Conservation (phyloP, 164 flowering plant species). For the Annona squamosa region DNA sequence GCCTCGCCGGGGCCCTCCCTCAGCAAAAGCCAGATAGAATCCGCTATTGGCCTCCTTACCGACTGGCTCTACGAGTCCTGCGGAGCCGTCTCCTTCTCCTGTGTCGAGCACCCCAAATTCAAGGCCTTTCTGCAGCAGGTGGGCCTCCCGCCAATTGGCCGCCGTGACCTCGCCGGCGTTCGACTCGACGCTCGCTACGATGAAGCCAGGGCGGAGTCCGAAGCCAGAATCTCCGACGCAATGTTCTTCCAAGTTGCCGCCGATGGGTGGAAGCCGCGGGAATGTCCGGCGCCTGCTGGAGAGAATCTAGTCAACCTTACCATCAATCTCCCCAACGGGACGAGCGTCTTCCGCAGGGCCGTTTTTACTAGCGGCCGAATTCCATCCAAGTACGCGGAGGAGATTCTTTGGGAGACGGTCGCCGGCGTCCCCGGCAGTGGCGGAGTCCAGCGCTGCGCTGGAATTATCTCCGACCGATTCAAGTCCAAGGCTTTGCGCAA, state of each 20-base stretch:
- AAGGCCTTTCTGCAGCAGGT: conserved; percentile 71
- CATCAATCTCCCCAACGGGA: conserved; percentile 91
- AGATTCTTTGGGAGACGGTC: conserved; percentile 67
- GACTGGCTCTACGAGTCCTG: conserved; percentile 96
- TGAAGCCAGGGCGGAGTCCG: conserved; percentile 60
- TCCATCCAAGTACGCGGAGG: conserved; percentile 79
- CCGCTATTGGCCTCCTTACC: conserved; percentile 57
- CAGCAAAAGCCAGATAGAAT: conserved; percentile 55
- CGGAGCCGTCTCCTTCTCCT: conserved; percentile 77
- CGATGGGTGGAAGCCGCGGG: conserved; percentile 66
- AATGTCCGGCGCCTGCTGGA: conserved; percentile 20
- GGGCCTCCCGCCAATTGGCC: conserved; percentile 60
- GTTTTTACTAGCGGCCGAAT: conserved; percentile 53
- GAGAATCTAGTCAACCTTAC: conserved; percentile 65
- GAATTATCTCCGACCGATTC: conserved; percentile 76
- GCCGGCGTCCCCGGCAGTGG: conserved; percentile 52
- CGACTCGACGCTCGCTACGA: conserved; percentile 64
- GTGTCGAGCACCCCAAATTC: conserved; percentile 89
- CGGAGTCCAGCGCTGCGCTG: conserved; percentile 57
- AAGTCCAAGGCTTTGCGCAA: conserved; percentile 68
- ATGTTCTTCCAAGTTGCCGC: conserved; percentile 84
- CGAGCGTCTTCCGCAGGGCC: conserved; percentile 70
- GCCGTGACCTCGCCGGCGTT: conserved; percentile 48
- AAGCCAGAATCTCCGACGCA: conserved; percentile 73
- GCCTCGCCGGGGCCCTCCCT: conserved; percentile 69